A percentile compares a stretch with the other conserved stretches of the same genome.
Evolutionary conservation across 2,329 filamentous ascomycete species (phyloP).

Genomic region (Leptographium procerum): DNA sequence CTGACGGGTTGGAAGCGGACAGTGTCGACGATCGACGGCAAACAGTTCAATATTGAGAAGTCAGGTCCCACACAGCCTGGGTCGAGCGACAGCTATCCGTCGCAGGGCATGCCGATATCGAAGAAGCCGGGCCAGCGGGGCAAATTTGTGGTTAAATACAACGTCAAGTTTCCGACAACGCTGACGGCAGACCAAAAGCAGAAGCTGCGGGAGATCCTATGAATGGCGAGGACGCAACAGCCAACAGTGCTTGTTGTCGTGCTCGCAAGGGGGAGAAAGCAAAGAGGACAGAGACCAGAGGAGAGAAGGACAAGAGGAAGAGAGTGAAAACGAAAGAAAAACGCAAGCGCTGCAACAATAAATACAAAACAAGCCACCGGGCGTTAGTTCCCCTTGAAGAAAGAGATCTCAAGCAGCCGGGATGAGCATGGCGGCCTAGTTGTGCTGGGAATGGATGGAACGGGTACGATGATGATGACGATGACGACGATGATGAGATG

Average conservation of each 20-base stretch:
- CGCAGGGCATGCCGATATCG: slow-evolving; percentile 85
- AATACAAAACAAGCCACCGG: background rate
- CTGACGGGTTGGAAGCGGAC: slow-evolving; percentile 87
- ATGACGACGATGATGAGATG: background rate
- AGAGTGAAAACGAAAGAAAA: background rate
- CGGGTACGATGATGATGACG: background rate
- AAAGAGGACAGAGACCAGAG: background rate
- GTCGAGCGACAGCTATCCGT: slow-evolving; percentile 69
- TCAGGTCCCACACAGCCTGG: slow-evolving; percentile 76
- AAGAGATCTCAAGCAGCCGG: too few relatives aligned
- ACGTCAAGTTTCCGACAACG: slow-evolving; percentile 79
- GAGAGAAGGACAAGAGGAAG: too few relatives aligned
- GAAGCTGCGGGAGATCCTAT: slow-evolving; percentile 68
- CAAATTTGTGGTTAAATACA: slow-evolving; percentile 80
- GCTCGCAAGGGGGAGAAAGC: background rate
- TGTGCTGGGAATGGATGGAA: background rate
- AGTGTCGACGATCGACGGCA: slow-evolving; percentile 88
- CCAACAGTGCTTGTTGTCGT: too few relatives aligned
- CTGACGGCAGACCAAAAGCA: slow-evolving; percentile 71
- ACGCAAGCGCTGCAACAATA: background rate
- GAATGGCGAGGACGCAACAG: slow-evolving; percentile 16
- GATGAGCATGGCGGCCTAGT: background rate
- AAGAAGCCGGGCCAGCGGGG: slow-evolving; percentile 80
- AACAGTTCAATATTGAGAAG: slow-evolving; percentile 69
- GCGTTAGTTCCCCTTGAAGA: background rate